A percentile compares a stretch with the other conserved stretches of the same genome.
Evolutionary conservation across 208 protist genomes (phyloP).

Genomic region (Trypanosomatidae sp.): DNA sequence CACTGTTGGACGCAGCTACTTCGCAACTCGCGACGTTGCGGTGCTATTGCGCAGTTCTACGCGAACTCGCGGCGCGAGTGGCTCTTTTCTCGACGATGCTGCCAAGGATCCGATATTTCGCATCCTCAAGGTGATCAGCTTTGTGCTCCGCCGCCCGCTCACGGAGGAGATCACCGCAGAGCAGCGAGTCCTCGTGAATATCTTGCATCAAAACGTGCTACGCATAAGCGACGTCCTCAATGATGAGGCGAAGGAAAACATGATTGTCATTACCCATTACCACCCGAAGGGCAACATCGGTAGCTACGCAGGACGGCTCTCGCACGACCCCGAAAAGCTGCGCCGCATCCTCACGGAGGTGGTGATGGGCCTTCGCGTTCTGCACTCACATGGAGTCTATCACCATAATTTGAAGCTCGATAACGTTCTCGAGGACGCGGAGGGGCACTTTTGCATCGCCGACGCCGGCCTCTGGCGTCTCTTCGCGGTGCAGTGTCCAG

Average conservation of each 20-base stretch:
- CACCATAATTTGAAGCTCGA: conserved; percentile 86
- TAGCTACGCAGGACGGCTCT: conserved; percentile 46
- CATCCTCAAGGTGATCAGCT: conserved; percentile 78
- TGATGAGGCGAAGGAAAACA: conserved; percentile 74
- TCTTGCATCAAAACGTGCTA: conserved; percentile 55
- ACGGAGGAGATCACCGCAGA: conserved; percentile 57
- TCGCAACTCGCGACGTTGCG: conserved; percentile 26
- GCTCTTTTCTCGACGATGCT: conserved; percentile 2
- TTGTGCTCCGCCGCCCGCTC: conserved; percentile 48
- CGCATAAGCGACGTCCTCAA: conserved; percentile 65
- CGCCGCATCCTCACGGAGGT: conserved; percentile 57
- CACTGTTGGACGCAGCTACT: conserved; percentile 75
- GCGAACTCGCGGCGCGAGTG: neutral
- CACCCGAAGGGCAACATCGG: conserved; percentile 41
- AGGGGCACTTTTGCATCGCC: conserved; percentile 58
- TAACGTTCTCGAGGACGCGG: conserved; percentile 65
- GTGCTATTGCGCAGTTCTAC: conserved; percentile 8
- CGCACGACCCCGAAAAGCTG: conserved; percentile 50
- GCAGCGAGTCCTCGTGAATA: conserved; percentile 54
- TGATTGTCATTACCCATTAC: conserved; percentile 70
- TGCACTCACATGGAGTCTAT: conserved; percentile 77
- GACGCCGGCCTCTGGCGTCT: conserved; percentile 75
- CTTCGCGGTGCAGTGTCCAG: conserved; percentile 74
- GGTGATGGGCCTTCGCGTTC: conserved; percentile 53
- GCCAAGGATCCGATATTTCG: conserved; percentile 12